A percentile compares a stretch with the other conserved stretches of the same genome.
These are phyloP conservation scores for Nigrospora osmanthi DNA, from an alignment of 2,329 filamentous ascomycete species.

Conservation along the genomic window DNA sequence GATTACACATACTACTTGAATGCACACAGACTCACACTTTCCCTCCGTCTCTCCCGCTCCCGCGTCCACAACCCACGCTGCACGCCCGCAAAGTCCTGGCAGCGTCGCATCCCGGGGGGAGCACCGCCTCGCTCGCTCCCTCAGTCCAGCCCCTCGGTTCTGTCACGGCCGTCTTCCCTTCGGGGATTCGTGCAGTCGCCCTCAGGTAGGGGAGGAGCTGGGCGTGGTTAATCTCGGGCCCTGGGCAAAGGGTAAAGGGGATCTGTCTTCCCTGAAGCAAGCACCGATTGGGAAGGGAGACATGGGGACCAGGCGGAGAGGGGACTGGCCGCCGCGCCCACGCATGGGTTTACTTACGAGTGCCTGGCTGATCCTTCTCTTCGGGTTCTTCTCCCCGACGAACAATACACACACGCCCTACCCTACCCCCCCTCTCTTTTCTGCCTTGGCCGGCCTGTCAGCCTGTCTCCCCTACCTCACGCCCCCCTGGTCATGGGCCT, in stretches of 20 bases:
- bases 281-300: neutral
- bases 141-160: neutral
- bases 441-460: no score
- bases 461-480: no score
- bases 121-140: neutral
- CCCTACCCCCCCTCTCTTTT: no score
- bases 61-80: no score
- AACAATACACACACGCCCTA: no score
- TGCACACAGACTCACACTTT: no score
- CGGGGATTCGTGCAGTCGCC: neutral
- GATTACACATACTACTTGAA: no score
- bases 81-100: neutral
- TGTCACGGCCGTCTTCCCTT: neutral
- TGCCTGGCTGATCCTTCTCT: neutral
- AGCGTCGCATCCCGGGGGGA: neutral
- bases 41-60: no score
- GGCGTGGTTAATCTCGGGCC: neutral
- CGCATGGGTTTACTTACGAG: neutral
- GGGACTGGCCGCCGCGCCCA: no score
- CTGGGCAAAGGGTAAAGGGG: neutral
- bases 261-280: conserved; percentile 1
- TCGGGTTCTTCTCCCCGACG: conserved; percentile 1
- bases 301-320: no score
- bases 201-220: neutral
- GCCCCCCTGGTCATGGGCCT: no score